Evolutionary conservation across 2,329 filamentous ascomycete species (phyloP).

Genomic region (Capronia americana): DNA sequence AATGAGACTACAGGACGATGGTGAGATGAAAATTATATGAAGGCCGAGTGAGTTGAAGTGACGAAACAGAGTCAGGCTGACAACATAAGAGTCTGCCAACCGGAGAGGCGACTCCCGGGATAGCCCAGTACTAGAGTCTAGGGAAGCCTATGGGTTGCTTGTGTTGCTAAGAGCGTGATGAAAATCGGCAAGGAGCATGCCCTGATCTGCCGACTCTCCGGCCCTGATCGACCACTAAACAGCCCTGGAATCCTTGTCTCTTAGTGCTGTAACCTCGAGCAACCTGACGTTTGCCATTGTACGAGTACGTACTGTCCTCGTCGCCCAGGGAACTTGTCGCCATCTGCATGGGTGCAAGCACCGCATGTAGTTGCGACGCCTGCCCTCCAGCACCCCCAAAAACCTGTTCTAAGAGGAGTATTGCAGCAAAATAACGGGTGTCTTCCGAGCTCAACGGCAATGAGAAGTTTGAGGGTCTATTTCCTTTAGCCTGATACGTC

Average conservation of each 20-base stretch:
- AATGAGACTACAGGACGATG: not conserved
- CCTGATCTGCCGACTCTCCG: not conserved
- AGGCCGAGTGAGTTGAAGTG: not conserved
- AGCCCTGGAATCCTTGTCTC: not conserved
- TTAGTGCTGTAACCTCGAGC: conserved; percentile 3
- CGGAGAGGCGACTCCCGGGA: not conserved
- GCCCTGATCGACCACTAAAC: conserved; percentile 14
- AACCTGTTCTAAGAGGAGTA: not conserved
- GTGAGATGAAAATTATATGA: not conserved
- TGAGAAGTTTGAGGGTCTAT: not conserved
- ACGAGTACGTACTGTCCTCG: not conserved
- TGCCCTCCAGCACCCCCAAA: not conserved
- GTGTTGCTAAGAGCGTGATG: not conserved
- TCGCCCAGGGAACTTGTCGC: not conserved
- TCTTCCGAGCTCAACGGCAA: not conserved
- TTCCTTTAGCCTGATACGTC: not conserved
- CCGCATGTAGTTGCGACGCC: too few relatives aligned
- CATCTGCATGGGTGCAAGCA: not conserved
- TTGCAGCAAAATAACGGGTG: not conserved
- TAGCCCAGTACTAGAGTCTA: not conserved
- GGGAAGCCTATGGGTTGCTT: not conserved
- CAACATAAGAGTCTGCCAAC: not conserved
- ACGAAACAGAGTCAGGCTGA: not conserved
- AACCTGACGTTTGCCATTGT: not conserved
- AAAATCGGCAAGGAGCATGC: not conserved